Evolutionary conservation across 345 rosid genomes (phyloP).

Genomic region (Eucalyptus pauciflora): DNA sequence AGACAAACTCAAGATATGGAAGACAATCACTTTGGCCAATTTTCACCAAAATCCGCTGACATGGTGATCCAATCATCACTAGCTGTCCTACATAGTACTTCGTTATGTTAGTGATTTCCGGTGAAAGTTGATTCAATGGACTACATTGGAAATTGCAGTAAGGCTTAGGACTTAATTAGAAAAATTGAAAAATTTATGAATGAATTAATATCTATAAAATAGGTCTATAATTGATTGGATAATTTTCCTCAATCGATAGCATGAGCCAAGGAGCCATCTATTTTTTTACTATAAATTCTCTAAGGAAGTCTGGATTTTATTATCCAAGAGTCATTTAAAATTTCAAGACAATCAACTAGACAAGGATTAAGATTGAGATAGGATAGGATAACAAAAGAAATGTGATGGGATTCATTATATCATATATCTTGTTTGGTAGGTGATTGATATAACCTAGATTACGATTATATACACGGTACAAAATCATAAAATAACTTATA

Average conservation of each 20-base stretch:
- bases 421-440: background rate
- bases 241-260: background rate
- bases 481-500: background rate
- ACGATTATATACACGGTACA: background rate
- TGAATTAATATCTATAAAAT: background rate
- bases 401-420: background rate
- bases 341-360: background rate
- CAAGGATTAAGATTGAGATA: background rate
- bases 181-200: background rate
- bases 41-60: fast-evolving
- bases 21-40: background rate
- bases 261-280: background rate
- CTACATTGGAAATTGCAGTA: background rate
- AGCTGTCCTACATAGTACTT: background rate
- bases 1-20: background rate
- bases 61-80: background rate
- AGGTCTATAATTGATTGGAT: background rate
- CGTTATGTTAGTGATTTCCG: fast-evolving
- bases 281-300: background rate
- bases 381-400: background rate
- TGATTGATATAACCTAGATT: background rate
- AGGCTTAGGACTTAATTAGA: background rate
- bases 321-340: background rate
- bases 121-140: fast-evolving
- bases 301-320: background rate